phyloP scores from a whole-genome alignment of 805 yeast species.

The Danielozyma ontarioensis region DNA sequence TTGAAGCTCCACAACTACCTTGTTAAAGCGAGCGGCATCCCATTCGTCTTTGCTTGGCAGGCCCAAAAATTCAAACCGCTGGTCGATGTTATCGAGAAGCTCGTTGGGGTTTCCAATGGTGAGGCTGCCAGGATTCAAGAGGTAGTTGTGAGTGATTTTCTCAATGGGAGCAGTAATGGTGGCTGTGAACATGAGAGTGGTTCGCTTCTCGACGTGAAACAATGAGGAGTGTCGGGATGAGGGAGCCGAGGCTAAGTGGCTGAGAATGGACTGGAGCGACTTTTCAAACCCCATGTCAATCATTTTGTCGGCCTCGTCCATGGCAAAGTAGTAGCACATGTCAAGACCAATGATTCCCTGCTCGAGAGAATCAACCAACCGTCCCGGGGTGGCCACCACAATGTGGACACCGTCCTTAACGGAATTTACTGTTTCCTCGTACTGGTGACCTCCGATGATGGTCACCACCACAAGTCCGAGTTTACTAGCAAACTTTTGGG shows the following conservation, averaged over 20 bases:
- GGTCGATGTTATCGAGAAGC: conserved; percentile 65
- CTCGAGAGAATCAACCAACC: conserved; percentile 76
- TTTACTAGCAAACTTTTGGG: conserved; percentile 42
- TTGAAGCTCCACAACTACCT: conserved; percentile 33
- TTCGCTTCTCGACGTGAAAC: conserved; percentile 34
- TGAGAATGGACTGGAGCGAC: conserved; percentile 60
- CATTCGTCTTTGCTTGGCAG: conserved; percentile 30
- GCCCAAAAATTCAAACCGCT: conserved; percentile 46
- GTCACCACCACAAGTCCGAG: conserved; percentile 49
- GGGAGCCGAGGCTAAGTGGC: conserved; percentile 29
- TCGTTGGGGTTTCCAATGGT: conserved; percentile 65
- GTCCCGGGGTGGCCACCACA: conserved; percentile 91
- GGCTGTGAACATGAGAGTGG: conserved; percentile 91
- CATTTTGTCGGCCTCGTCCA: conserved; percentile 97
- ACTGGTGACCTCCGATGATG: conserved; percentile 86
- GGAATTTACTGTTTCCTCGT: conserved; percentile 63
- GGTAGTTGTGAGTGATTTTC: conserved; percentile 56
- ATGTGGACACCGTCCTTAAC: conserved; percentile 66
- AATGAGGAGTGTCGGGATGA: conserved; percentile 28
- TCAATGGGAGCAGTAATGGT: conserved; percentile 80
- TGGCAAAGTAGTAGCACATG: conserved; percentile 61
- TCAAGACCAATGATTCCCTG: conserved; percentile 55
- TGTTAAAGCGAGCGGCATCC: conserved; percentile 34
- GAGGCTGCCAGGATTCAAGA: conserved; percentile 56
- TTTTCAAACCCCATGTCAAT: conserved; percentile 91